Conservation (phyloP, 2,329 filamentous ascomycete genomes). For the Lasiodiplodia theobromae region DNA sequence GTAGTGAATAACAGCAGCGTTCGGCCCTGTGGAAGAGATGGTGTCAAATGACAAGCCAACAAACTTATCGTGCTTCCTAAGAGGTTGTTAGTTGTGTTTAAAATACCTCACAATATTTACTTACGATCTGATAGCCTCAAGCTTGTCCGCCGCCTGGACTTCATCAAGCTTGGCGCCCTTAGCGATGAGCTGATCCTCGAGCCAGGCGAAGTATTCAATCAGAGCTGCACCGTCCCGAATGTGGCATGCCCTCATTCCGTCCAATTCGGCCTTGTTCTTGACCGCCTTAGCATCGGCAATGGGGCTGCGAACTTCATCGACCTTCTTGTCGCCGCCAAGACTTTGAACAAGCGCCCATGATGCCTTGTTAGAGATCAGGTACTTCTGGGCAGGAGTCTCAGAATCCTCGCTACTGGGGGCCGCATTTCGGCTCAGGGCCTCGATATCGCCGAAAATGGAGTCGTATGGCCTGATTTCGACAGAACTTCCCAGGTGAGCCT, state of each 20-base stretch:
- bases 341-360: slow-evolving; percentile 92
- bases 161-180: slow-evolving; percentile 82
- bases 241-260: slow-evolving; percentile 94
- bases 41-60: slow-evolving; percentile 93
- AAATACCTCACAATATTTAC: neutral
- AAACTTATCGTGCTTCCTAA: slow-evolving; percentile 71
- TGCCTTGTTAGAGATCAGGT: slow-evolving; percentile 83
- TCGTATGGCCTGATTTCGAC: slow-evolving; percentile 83
- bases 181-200: slow-evolving; percentile 83
- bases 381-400: slow-evolving; percentile 65
- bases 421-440: slow-evolving; percentile 62
- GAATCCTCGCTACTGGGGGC: slow-evolving; percentile 43
- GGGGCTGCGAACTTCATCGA: slow-evolving; percentile 87
- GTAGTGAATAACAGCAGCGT: slow-evolving; percentile 96
- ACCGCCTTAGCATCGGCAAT: slow-evolving; percentile 90
- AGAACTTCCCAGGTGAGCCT: slow-evolving; percentile 71
- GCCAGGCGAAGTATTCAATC: slow-evolving; percentile 93
- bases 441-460: slow-evolving; percentile 79
- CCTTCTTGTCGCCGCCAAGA: slow-evolving; percentile 82
- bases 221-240: slow-evolving; percentile 91
- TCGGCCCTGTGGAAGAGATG: slow-evolving; percentile 92
- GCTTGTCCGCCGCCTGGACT: slow-evolving; percentile 88
- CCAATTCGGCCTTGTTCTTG: slow-evolving; percentile 88
- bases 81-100: neutral
- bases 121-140: slow-evolving; percentile 73